Evolutionary conservation across 495 filamentous ascomycete species (phyloP).

Genomic region (Penicillium mononematosum): DNA sequence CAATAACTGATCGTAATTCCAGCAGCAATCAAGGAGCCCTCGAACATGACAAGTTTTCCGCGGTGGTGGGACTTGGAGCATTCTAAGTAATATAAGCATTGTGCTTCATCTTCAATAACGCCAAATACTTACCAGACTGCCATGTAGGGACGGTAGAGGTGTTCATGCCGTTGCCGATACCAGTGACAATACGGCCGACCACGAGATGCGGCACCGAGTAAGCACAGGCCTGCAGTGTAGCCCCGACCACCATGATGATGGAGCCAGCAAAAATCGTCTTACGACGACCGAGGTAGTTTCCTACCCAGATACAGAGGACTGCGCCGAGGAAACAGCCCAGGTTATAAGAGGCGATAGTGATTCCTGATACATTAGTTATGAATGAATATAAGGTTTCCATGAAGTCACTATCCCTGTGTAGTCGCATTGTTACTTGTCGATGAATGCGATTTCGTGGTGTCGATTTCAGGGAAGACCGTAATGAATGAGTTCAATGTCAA

Average conservation of each 20-base stretch:
- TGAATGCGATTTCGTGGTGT: constrained; percentile 36
- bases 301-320: constrained; percentile 64
- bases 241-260: constrained; percentile 68
- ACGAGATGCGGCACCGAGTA: constrained; percentile 60
- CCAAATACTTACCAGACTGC: neutral
- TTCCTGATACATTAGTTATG: constrained; percentile 31
- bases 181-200: constrained; percentile 63
- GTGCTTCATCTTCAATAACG: neutral
- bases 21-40: constrained; percentile 37
- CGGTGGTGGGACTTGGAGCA: constrained; percentile 34
- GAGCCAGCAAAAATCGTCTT: constrained; percentile 69
- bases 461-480: constrained; percentile 51
- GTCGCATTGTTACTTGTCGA: constrained; percentile 41
- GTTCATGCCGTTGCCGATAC: constrained; percentile 61
- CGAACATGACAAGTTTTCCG: constrained; percentile 32
- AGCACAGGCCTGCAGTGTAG: constrained; percentile 62
- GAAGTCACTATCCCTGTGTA: constrained; percentile 47
- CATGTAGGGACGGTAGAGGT: constrained; percentile 43
- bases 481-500: constrained; percentile 51
- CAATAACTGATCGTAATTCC: constrained; percentile 51
- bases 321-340: constrained; percentile 72
- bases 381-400: neutral
- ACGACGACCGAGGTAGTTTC: constrained; percentile 67
- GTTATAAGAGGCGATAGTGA: constrained; percentile 65
- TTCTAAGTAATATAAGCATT: constrained; percentile 21